Evolutionary conservation across 208 protist species (phyloP), one percentile per base, ranked within the genome.

Genomic region (Leishmania turanica): DNA sequence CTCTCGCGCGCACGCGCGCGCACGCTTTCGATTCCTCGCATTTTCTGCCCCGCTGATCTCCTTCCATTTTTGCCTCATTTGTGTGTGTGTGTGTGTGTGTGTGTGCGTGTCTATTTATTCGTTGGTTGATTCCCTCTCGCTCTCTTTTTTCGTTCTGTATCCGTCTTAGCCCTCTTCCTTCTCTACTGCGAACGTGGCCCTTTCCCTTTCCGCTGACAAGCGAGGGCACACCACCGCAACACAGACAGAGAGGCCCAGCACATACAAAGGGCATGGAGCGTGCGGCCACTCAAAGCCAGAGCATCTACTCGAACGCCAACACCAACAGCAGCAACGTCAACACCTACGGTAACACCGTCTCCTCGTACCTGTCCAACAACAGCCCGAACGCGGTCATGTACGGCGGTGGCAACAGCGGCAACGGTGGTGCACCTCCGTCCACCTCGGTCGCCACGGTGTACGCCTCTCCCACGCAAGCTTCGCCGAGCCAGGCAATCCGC

Each of bases 381-480:
- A 71, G 62, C 62, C 60, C 76, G 31, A 79, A 42, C 64, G 27
- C 76, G 5, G 64, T 79, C 4, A 86, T 86, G 82, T 86, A 86
- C 73, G 47, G 62, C 62, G 64, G 82, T 34, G 62, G 79, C 24
- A 80, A 42, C 74, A 40, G 49, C 74, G 77, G 62, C 78, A 72
- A 76, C 37, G 58, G 78, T n/a, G 69, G 53, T 3, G 62, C 60
- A 49, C 69, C 65, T 4, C 56, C 73, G 15, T 13, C 60, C 7
- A n/a, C 64, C 60, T 75, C 80, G 34, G 69, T 80, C 54, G 79
- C 75, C 37, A 62, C 78, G 19, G 74, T 87, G 68, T 87, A 87
- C 79, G 69, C 75, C 51, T 40, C 83, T 56, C 4, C 83, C 42
- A 37, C 75, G 53, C 75, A 51, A 24, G 47, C 79, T 42, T 77